Percentiles rank a stretch among this genome's conserved stretches.
phyloP scores from a whole-genome alignment of 1,284 basidiomycete species.

The Austroboletus niveus region DNA sequence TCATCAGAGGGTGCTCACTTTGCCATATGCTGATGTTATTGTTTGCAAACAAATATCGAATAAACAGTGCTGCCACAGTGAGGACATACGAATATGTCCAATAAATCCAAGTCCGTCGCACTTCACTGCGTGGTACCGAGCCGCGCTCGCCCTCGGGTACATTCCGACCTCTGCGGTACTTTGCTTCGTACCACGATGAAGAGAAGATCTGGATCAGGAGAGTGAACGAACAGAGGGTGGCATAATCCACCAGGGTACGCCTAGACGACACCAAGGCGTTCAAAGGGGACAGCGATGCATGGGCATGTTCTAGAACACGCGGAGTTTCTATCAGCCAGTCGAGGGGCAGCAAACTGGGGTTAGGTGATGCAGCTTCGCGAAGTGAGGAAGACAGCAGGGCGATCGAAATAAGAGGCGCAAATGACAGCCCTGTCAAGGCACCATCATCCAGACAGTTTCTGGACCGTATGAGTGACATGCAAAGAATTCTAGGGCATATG shows the following conservation, averaged over 20 bases:
- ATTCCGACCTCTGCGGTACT: constrained; percentile 41
- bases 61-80: constrained; percentile 45
- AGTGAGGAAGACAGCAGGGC: constrained; percentile 60
- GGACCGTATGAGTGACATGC: constrained; percentile 13
- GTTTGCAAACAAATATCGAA: constrained; percentile 47
- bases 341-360: constrained; percentile 42
- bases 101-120: constrained; percentile 58
- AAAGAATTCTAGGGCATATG: not conserved
- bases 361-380: constrained; percentile 27
- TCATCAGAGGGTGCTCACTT: constrained; percentile 43
- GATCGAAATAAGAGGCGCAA: constrained; percentile 74
- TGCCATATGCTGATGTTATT: constrained; percentile 60
- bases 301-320: constrained; percentile 42
- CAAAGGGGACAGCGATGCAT: constrained; percentile 41
- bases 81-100: constrained; percentile 57
- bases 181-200: constrained; percentile 70
- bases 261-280: constrained; percentile 71
- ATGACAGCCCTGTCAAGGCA: constrained; percentile 73
- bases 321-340: constrained; percentile 81
- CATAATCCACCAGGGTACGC: constrained; percentile 72
- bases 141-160: constrained; percentile 63
- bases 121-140: constrained; percentile 75
- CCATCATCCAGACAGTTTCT: constrained; percentile 85
- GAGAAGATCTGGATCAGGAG: constrained; percentile 74
- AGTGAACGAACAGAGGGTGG: constrained; percentile 77